A percentile compares a stretch with the other conserved stretches of the same genome.
phyloP scores from a whole-genome alignment of 2,329 filamentous ascomycete genomes.

The Atkinsonella hypoxylon region DNA sequence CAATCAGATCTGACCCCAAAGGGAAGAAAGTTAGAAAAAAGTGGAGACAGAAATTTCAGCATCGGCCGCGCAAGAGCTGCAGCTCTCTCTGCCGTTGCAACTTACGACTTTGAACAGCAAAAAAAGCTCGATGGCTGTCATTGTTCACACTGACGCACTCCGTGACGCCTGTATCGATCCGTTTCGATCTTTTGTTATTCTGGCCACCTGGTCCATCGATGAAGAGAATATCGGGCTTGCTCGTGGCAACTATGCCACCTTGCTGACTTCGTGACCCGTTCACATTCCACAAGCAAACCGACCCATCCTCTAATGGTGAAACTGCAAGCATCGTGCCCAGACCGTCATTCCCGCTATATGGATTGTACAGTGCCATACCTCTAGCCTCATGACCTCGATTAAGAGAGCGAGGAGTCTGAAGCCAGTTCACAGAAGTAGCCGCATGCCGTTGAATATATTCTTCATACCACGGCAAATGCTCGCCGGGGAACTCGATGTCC shows the following conservation, averaged over 20 bases:
- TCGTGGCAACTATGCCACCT: constrained; percentile 55
- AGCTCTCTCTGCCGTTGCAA: constrained; percentile 8
- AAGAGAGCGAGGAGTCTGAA: constrained; percentile 46
- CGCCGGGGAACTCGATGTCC: constrained; percentile 64
- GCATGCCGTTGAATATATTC: constrained; percentile 80
- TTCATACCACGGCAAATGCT: constrained; percentile 72
- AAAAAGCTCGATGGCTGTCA: constrained; percentile 54
- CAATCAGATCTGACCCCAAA: constrained; percentile 44
- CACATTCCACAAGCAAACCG: constrained; percentile 77
- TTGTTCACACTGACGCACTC: constrained; percentile 78
- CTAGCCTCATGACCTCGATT: constrained; percentile 47
- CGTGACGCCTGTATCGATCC: constrained; percentile 60
- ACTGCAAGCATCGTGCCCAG: constrained; percentile 44
- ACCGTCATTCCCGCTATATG: constrained; percentile 36
- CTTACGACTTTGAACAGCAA: constrained; percentile 63
- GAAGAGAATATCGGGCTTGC: constrained; percentile 54
- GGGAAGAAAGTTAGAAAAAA: too few species aligned
- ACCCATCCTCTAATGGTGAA: constrained; percentile 74
- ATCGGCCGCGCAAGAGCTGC: too few species aligned
- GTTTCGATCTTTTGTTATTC: constrained; percentile 40
- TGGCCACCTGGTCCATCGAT: constrained; percentile 35
- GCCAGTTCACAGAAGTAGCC: constrained; percentile 63
- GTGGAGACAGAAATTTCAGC: too few species aligned
- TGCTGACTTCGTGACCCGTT: constrained; percentile 40
- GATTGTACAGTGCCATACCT: constrained; percentile 56